These are phyloP conservation scores for Aspergillus intermedius DNA, from an alignment of 2,329 filamentous ascomycete genomes.

Conservation along the genomic window DNA sequence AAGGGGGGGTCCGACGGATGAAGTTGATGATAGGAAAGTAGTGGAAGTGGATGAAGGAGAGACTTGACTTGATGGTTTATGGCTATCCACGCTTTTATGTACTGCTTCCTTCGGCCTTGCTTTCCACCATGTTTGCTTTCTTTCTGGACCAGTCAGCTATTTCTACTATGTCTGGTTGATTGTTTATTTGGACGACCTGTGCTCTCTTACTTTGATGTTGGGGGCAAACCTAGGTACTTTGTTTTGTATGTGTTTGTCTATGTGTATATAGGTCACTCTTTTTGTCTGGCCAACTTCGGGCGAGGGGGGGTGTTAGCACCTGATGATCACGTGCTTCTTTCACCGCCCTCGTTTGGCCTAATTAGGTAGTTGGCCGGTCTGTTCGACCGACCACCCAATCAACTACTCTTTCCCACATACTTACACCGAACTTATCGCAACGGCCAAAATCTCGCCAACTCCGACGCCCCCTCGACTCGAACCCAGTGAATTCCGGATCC, in stretches of 20 bases:
- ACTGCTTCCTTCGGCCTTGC: neutral
- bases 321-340: too few species aligned
- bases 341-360: too few species aligned
- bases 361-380: too few species aligned
- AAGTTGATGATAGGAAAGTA: too few species aligned
- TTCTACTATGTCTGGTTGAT: neutral
- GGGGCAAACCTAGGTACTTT: neutral
- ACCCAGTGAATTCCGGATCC: slow-evolving; percentile 1
- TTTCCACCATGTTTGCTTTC: neutral
- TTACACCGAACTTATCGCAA: neutral
- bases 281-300: neutral
- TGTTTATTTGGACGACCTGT: neutral
- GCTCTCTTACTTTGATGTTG: neutral
- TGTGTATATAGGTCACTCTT: neutral
- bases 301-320: too few species aligned
- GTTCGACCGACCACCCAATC: too few species aligned
- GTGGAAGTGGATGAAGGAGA: too few species aligned
- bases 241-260: neutral
- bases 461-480: slow-evolving; percentile 7
- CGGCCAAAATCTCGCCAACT: neutral
- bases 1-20: too few species aligned
- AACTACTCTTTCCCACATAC: too few species aligned
- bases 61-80: neutral
- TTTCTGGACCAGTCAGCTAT: neutral
- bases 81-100: neutral